Evolutionary conservation across 2,329 filamentous ascomycete species (phyloP), one percentile per base, ranked within the genome.

Genomic region (Clonostachys rosea): DNA sequence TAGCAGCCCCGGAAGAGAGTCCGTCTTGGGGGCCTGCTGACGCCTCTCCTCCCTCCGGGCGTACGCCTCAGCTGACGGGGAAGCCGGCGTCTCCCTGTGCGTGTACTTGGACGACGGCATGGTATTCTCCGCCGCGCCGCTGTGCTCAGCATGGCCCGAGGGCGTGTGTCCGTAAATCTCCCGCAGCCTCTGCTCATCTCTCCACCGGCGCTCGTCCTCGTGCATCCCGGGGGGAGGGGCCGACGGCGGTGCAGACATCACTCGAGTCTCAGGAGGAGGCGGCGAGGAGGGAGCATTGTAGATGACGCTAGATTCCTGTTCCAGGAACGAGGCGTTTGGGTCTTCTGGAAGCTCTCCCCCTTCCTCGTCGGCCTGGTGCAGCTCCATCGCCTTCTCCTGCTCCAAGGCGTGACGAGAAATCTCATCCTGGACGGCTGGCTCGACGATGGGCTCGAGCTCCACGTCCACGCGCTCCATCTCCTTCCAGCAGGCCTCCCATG

Each of bases 381-480:
- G 57, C 40, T 59, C 66, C 44, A 69, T 44, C 46, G 59, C 64
- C 46, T 61, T 68, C 61, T 78, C 69, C 47, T 73, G 68, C 35
- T 70, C 65, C 8, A 68, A 65, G 36, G 70, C 71, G 9, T 84
- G 65, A n/a, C 68, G 69, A 49, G 83, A 79, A 17, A 91, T 68
- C 53, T 83, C 80, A 16, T 76, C 75, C 46, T 83, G 75, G 12
- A 86, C 60, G 2, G 73, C 66, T 0, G 78, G 64, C 16, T 83
- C 79, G 11, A 91, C 76, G 59, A 85, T 79, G 5, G 94, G 87
- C 57, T 88, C 82, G 45, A 99, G 81, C 65, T 97, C 92, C 2
- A 95, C 89, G 60, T 99, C 94, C 1, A 97, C 89, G n/a, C 92
- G 81, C 68, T 99, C 94, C 94, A 99, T 99, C 66, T 97, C 92